A percentile compares a stretch with the other conserved stretches of the same genome.
Evolutionary conservation across 2,329 filamentous ascomycete genomes (phyloP).

Genomic region (Graphilbum sp.): DNA sequence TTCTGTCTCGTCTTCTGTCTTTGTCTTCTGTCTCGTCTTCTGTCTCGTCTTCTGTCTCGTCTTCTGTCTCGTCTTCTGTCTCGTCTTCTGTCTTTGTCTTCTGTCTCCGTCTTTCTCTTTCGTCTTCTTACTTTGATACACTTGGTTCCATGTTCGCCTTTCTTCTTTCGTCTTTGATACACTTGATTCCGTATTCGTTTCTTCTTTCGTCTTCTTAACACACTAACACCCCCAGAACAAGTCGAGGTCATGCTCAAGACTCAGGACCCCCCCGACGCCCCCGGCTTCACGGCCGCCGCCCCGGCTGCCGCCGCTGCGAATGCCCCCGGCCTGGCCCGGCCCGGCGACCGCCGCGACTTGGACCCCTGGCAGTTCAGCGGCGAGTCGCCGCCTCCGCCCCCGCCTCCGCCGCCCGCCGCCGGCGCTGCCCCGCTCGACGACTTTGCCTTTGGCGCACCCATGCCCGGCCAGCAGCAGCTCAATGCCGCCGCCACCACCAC

Average conservation of each 20-base stretch:
- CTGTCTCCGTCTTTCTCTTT: slow-evolving; percentile 3
- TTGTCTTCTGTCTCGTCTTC: slow-evolving; percentile 27
- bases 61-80: neutral
- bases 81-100: neutral
- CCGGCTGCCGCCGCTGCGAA: slow-evolving; percentile 5
- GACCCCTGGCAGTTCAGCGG: slow-evolving; percentile 39
- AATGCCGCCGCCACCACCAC: slow-evolving; percentile 34
- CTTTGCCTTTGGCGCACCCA: slow-evolving; percentile 36
- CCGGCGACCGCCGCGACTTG: slow-evolving; percentile 22
- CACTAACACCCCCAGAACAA: slow-evolving; percentile 44
- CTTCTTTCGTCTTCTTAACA: neutral
- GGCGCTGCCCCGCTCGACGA: slow-evolving; percentile 36
- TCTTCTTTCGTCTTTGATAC: neutral
- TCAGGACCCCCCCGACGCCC: slow-evolving; percentile 36
- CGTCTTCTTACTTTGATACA: no score
- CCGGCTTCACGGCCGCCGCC: slow-evolving; percentile 28
- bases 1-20: neutral
- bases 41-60: no score
- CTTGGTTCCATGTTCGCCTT: no score
- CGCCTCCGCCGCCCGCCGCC: no score
- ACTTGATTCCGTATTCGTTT: no score
- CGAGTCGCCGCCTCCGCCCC: slow-evolving; percentile 32
- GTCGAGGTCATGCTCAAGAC: slow-evolving; percentile 82
- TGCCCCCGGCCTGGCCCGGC: slow-evolving; percentile 7
- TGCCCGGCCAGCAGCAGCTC: no score